Conservation (phyloP, 495 filamentous ascomycete species). For the Viridothelium virens region DNA sequence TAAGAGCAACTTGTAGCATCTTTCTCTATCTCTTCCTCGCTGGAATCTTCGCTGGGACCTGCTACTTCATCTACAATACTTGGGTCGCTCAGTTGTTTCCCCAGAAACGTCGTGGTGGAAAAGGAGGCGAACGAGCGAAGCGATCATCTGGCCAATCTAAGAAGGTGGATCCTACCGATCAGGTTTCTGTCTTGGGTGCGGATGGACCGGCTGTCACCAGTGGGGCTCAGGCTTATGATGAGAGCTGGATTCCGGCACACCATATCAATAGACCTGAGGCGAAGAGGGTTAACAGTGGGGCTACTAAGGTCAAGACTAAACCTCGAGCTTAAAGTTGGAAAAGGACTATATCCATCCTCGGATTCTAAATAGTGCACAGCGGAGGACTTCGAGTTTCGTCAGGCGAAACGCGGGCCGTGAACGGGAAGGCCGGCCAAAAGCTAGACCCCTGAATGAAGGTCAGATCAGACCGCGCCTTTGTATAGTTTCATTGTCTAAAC, state of each 20-base stretch:
- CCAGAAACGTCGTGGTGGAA: constrained; percentile 66
- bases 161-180: constrained; percentile 54
- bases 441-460: too few relatives aligned
- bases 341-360: neutral
- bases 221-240: constrained; percentile 71
- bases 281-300: constrained; percentile 63
- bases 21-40: constrained; percentile 95
- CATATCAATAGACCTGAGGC: constrained; percentile 84
- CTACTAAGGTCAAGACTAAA: neutral
- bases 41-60: constrained; percentile 63
- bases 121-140: constrained; percentile 53
- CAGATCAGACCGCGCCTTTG: too few relatives aligned
- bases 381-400: too few relatives aligned
- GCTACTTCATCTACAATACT: constrained; percentile 96
- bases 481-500: too few relatives aligned
- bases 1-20: constrained; percentile 49
- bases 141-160: constrained; percentile 51
- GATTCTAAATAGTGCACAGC: too few relatives aligned
- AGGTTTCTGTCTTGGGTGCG: constrained; percentile 56
- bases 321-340: neutral
- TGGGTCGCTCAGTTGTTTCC: constrained; percentile 97
- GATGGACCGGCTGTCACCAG: constrained; percentile 64
- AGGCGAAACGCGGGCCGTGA: too few relatives aligned
- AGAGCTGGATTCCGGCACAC: constrained; percentile 89
- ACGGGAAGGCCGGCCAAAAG: too few relatives aligned